Evolutionary conservation across 306 rosid genomes (phyloP), one percentile per base, ranked within the genome.

Genomic region (Vicia sativa): DNA sequence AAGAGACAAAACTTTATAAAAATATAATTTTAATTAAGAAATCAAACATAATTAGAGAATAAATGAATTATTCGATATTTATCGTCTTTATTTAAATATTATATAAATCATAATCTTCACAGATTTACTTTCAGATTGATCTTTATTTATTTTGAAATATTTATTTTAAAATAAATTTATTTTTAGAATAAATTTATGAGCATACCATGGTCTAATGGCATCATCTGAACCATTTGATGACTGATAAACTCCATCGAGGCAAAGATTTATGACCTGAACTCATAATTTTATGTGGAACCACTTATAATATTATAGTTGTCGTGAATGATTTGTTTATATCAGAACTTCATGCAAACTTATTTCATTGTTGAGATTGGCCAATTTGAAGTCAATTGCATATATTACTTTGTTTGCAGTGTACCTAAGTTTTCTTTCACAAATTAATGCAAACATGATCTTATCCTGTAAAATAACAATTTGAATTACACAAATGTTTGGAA

Each of bases 221-320:
- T 92, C 95, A 76, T 92, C 95, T 67, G 98, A 86, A 50, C 92
- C 98, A 74, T 89, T 88, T 4, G 96, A 96, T 3, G 98, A 92
- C 81, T 92, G 98, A 73, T 92, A 92, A 55, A 92, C 88, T 12
- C 96, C 98, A 65, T 87, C 83, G 53, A 89, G 65, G 79, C 79
- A 79, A 38, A 92, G 35, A 7, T 48, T 39, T 50, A 39, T 59
- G 39, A 8, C 42, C 26, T 66, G 42, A 58, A 29, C 29, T 34
- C 37, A 28, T 43, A 19, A 19, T 72, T 7, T 11, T 31, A 14
- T 15, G 4, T 70, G 41, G 62, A 35, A 48, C 25, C 38, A 31
- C 35, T 67, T 54, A 52, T 15, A 38, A 26, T n/a, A n/a, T n/a
- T 67, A 48, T 59, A 46, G 62, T 16, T 28, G 50, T 53, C 71